Conservation (phyloP, 1,284 basidiomycete genomes). For the Ganoderma sp. region DNA sequence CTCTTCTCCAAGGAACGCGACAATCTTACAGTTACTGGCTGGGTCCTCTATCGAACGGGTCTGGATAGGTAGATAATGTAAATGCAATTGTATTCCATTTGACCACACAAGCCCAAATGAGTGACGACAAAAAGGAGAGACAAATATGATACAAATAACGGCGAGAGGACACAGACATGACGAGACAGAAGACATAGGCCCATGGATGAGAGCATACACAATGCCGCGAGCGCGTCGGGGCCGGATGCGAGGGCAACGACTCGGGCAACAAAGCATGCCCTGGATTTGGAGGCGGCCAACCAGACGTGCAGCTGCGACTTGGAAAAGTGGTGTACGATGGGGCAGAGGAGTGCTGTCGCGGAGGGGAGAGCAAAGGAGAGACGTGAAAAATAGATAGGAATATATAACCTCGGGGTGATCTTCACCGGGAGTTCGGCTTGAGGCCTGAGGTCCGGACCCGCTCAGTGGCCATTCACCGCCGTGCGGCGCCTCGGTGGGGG, state of each 20-base stretch:
- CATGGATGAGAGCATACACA: background rate
- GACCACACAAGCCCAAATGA: background rate
- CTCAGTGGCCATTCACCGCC: background rate
- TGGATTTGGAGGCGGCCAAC: background rate
- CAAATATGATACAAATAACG: background rate
- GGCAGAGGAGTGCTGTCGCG: slow-evolving; percentile 2
- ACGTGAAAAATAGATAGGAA: slow-evolving; percentile 7
- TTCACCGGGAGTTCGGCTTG: background rate
- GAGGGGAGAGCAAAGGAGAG: background rate
- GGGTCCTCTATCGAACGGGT: background rate
- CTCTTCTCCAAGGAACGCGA: background rate
- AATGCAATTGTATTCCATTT: background rate
- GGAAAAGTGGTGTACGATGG: background rate
- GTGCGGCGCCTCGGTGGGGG: background rate
- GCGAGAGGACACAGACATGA: background rate
- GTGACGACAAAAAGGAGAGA: background rate
- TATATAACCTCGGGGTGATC: slow-evolving; percentile 12
- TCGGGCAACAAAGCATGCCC: background rate
- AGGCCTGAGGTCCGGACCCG: too few species aligned
- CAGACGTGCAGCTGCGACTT: background rate
- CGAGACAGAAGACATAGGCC: background rate
- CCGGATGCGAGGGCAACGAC: background rate
- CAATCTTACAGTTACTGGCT: background rate
- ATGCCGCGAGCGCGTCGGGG: too few species aligned
- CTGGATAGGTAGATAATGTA: background rate